Conservation (phyloP, 768 basidiomycete genomes). For the Xerocomus spinulosus region DNA sequence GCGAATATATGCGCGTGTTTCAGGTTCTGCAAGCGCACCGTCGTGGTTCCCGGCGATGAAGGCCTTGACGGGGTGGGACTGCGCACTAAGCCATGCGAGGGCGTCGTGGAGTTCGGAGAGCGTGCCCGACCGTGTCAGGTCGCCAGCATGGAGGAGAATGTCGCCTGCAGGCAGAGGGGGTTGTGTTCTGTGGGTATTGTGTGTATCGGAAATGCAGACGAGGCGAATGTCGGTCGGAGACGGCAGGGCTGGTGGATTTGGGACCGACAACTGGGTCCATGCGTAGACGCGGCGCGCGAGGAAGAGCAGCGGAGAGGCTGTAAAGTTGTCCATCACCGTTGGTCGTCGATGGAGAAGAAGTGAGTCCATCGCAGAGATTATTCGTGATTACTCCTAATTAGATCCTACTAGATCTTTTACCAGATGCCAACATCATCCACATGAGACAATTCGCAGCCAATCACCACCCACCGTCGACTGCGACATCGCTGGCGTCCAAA, state of each 20-base stretch:
- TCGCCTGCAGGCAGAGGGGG: slow-evolving; percentile 35
- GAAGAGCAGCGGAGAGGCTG: slow-evolving; percentile 9
- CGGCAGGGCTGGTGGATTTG: background rate
- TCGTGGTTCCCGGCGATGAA: slow-evolving; percentile 46
- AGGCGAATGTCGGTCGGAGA: slow-evolving; percentile 27
- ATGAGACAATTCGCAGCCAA: no score
- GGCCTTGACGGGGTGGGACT: slow-evolving; percentile 38
- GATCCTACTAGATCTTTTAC: no score
- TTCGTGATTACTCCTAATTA: no score
- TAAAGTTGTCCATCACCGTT: slow-evolving; percentile 6
- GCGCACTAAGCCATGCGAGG: slow-evolving; percentile 30
- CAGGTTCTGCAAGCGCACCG: slow-evolving; percentile 18
- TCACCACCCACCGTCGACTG: no score
- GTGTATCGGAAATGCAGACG: slow-evolving; percentile 40
- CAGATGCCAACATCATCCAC: no score
- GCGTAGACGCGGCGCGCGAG: slow-evolving; percentile 10
- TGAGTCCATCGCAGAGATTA: no score
- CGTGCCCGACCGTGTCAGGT: slow-evolving; percentile 40
- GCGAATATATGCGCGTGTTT: slow-evolving; percentile 12
- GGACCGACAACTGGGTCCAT: slow-evolving; percentile 4
- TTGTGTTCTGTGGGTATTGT: slow-evolving; percentile 27
- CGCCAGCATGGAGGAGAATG: slow-evolving; percentile 40
- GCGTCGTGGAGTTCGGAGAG: slow-evolving; percentile 26
- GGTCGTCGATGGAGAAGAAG: no score
- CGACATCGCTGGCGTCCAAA: no score